Evolutionary conservation across 2,329 filamentous ascomycete species (phyloP), one percentile per base, ranked within the genome.

Genomic region (Trichoderma oligosporum): DNA sequence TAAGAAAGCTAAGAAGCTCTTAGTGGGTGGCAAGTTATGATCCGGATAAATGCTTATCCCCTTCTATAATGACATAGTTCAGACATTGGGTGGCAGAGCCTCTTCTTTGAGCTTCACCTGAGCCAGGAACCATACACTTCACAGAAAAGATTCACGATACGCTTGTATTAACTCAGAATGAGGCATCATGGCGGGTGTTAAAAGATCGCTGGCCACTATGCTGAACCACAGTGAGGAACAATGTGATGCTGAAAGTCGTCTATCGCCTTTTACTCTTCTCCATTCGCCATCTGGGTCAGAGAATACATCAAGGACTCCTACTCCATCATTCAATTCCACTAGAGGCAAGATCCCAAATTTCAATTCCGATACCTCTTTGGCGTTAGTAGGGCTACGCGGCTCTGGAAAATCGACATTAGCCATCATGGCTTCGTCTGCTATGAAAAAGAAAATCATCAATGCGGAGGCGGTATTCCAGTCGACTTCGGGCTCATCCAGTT

Each of bases 11-110:
- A 38, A n/a, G 41, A 55, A 7, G 22, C 5, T 36, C 29, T 12
- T 27, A 29, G 41, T 5, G 31, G 31, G 52, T 46, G 52, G 41
- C 52, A 36, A 54, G 35, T 31, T 6, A 4, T 2, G 3, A 5
- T 16, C 31, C 52, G 52, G 52, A 16, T 55, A 55, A 55, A 55
- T 31, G 16, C 52, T 55, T 55, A 55, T 55, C 52, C 52, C 41
- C 22, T 9, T 49, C n/a, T 41, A 25, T 24, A n/a, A 5, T 14
- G 38, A 24, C 48, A 52, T 24, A 52, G 36, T 52, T 52, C 20
- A 24, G 48, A 42, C 16, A 42, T 9, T 41, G 3, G 6, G 22
- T 16, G 9, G 38, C 48, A 12, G 14, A 24, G 36, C 48, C 36
- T 16, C n/a, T 12, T n/a, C n/a, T 24, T 16, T 35, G 33, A 31